A percentile compares a stretch with the other conserved stretches of the same genome.
Evolutionary conservation across 2,329 filamentous ascomycete species (phyloP).

Genomic region (Penicillium sp.): DNA sequence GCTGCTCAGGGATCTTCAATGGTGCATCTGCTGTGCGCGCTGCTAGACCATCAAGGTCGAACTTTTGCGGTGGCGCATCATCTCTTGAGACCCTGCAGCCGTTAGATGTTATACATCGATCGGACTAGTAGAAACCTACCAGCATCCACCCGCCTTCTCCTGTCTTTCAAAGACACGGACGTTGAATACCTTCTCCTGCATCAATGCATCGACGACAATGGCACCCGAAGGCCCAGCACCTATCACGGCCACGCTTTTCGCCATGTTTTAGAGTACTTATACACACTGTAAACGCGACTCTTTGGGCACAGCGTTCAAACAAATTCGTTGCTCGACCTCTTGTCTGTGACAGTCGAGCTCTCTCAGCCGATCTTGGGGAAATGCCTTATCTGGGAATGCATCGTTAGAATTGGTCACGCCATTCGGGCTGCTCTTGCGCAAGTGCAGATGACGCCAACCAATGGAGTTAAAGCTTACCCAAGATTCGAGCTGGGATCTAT

Average conservation of each 20-base stretch:
- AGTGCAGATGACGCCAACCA: background rate
- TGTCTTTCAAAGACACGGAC: constrained; percentile 62
- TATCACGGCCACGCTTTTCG: constrained; percentile 56
- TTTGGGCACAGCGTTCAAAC: background rate
- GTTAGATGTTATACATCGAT: background rate
- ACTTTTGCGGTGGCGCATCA: constrained; percentile 40
- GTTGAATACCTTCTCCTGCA: constrained; percentile 59
- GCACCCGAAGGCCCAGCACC: constrained; percentile 61
- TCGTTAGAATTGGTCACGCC: constrained; percentile 20
- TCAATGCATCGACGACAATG: constrained; percentile 60
- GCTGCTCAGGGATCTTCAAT: constrained; percentile 44
- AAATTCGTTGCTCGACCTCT: background rate
- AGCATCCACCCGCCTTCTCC: constrained; percentile 59
- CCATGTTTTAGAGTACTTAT: background rate
- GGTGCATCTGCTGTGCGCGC: constrained; percentile 52
- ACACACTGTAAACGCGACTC: background rate
- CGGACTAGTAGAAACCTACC: constrained; percentile 43
- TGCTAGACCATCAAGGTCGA: constrained; percentile 49
- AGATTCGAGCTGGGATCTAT: background rate
- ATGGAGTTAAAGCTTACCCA: background rate
- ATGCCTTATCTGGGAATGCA: constrained; percentile 3
- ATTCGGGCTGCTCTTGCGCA: constrained; percentile 16
- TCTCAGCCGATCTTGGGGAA: constrained; percentile 19
- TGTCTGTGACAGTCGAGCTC: background rate
- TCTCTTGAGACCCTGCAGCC: constrained; percentile 30